Percentiles rank a stretch among this genome's conserved stretches.
phyloP scores from a whole-genome alignment of 148 eudicot genomes.

The Vaccinium darrowii region DNA sequence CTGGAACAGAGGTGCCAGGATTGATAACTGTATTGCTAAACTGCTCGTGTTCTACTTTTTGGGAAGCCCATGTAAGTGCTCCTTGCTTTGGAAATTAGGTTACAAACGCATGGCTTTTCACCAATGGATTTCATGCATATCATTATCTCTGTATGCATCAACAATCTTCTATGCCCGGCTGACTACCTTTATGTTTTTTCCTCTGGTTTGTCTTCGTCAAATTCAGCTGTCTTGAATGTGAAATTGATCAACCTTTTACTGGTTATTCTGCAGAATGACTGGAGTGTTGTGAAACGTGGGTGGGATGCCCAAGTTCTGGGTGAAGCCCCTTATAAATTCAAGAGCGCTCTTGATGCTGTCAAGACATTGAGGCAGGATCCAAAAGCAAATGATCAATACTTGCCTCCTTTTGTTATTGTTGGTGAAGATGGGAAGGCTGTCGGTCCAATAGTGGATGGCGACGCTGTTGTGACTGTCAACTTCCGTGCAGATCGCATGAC shows the following conservation, averaged over 20 bases:
- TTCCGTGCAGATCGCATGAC: constrained; percentile 95
- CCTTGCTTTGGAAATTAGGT: neutral
- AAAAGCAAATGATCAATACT: constrained; percentile 66
- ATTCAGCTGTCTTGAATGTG: neutral
- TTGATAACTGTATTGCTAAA: neutral
- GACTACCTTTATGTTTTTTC: neutral
- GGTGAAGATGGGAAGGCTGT: constrained; percentile 78
- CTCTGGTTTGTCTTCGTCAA: neutral
- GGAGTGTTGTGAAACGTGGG: constrained; percentile 92
- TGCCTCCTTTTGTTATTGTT: constrained; percentile 87
- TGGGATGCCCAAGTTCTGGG: constrained; percentile 99
- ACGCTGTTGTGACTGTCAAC: constrained; percentile 90
- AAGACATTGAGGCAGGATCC: constrained; percentile 71
- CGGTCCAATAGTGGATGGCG: constrained; percentile 91
- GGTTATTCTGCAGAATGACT: constrained; percentile 63
- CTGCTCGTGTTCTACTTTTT: neutral
- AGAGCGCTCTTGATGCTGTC: constrained; percentile 67
- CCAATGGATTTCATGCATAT: neutral
- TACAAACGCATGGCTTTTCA: neutral
- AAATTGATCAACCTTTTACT: neutral
- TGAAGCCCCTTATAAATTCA: constrained; percentile 91
- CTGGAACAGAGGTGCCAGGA: neutral
- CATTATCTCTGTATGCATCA: neutral
- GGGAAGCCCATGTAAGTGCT: neutral
- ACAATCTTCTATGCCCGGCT: neutral